Evolutionary conservation across 371 early-diverging fungal species (phyloP).

Genomic region (Mucor circinelloides): DNA sequence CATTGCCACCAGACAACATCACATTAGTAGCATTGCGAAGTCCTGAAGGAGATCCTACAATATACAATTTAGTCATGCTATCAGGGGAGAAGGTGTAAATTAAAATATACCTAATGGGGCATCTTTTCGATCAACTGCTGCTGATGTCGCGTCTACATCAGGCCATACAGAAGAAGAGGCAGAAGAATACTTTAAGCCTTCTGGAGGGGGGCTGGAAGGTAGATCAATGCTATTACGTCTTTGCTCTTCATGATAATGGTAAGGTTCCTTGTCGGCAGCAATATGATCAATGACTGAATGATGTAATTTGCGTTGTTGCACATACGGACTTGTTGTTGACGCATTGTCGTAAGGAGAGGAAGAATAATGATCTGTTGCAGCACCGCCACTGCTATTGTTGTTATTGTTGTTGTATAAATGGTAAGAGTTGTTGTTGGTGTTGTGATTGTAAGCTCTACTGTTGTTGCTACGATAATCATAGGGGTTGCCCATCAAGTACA

Average conservation of each 20-base stretch:
- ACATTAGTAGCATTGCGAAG: constrained; percentile 5
- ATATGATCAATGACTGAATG: constrained; percentile 6
- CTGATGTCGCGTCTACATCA: neutral
- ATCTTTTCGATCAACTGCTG: neutral
- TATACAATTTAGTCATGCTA: neutral
- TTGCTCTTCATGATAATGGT: neutral
- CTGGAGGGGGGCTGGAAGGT: constrained; percentile 24
- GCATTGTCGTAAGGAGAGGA: constrained; percentile 5
- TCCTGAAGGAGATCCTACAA: constrained; percentile 7
- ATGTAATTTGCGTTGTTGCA: neutral
- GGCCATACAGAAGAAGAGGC: neutral
- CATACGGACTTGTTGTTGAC: constrained; percentile 1
- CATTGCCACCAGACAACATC: constrained; percentile 8
- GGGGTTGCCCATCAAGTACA: constrained; percentile 25
- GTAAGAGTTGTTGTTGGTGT: neutral
- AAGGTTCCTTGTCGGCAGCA: neutral
- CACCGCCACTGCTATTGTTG: neutral
- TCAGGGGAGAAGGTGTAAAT: neutral
- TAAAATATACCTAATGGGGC: constrained; percentile 11
- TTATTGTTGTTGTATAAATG: neutral
- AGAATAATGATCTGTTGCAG: neutral
- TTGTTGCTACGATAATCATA: constrained; percentile 10
- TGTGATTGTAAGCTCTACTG: neutral
- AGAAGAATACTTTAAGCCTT: neutral
- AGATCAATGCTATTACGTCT: constrained; percentile 17